A percentile compares a stretch with the other conserved stretches of the same genome.
phyloP scores from a whole-genome alignment of 331 rosid genomes.

The Erythrophleum ivorense region DNA sequence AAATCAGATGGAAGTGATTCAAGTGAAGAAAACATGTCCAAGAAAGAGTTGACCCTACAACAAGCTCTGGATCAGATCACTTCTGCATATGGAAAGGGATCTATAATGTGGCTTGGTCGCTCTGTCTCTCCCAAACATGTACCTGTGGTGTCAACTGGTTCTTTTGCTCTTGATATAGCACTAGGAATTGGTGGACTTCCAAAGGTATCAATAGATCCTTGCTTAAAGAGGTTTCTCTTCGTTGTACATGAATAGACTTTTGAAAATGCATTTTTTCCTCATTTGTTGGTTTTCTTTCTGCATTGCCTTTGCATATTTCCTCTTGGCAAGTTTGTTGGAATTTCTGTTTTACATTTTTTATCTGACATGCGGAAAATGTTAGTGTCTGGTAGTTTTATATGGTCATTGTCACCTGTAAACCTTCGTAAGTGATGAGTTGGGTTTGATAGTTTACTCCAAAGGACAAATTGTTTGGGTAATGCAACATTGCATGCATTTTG shows the following conservation, averaged over 20 bases:
- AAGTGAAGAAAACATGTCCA: constrained; percentile 68
- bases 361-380: constrained; percentile 12
- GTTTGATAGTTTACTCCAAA: constrained; percentile 11
- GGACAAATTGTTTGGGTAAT: constrained; percentile 21
- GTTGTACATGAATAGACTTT: constrained; percentile 7
- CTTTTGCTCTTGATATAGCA: constrained; percentile 86
- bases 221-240: constrained; percentile 10
- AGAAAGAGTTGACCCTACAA: constrained; percentile 79
- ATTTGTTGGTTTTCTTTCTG: constrained; percentile 9
- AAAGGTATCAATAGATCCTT: constrained; percentile 56
- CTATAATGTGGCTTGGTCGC: constrained; percentile 97
- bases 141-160: constrained; percentile 86
- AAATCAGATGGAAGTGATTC: constrained; percentile 78
- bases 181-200: constrained; percentile 92
- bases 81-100: constrained; percentile 80
- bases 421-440: not conserved
- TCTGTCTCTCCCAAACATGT: constrained; percentile 54
- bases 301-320: constrained; percentile 20
- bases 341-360: not conserved
- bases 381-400: not conserved
- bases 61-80: constrained; percentile 93
- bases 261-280: not conserved
- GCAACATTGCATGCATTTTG: constrained; percentile 11
- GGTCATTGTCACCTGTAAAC: not conserved
- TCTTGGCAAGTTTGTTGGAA: not conserved